Conservation (phyloP, 805 yeast species). For the Candida tammaniensis region DNA sequence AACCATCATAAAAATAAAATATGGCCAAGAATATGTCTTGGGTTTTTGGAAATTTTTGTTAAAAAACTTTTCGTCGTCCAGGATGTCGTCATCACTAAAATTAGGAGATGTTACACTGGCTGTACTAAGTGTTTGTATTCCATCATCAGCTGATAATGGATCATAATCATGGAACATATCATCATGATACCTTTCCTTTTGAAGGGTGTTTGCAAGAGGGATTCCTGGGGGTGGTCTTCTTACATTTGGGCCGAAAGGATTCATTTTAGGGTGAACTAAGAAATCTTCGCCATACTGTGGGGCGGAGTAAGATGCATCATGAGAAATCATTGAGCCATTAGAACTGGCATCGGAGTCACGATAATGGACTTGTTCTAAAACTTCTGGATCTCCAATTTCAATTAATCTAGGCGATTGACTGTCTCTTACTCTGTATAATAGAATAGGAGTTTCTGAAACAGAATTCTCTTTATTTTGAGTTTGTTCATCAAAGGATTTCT, state of each 20-base stretch:
- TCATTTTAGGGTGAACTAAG: no score
- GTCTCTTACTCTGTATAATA: conserved; percentile 6
- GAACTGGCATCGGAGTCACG: conserved; percentile 15
- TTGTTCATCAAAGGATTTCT: conserved; percentile 2
- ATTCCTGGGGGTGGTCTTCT: conserved; percentile 16
- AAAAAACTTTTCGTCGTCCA: conserved; percentile 10
- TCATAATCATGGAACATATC: conserved; percentile 13
- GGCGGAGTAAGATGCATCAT: conserved; percentile 3
- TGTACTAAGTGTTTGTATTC: conserved; percentile 4
- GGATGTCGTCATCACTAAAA: conserved; percentile 7
- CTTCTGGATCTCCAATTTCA: conserved; percentile 6
- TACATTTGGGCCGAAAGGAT: conserved; percentile 2
- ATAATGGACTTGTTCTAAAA: conserved; percentile 9
- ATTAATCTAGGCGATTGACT: conserved; percentile 9
- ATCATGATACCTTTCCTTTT: conserved; percentile 15
- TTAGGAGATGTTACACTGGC: conserved; percentile 9
- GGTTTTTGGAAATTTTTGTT: neutral
- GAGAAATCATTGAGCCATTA: conserved; percentile 8
- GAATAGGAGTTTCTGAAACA: conserved; percentile 3
- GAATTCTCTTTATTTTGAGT: neutral
- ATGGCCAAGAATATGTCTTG: conserved; percentile 12
- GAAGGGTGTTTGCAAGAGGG: conserved; percentile 14
- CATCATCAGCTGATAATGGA: neutral
- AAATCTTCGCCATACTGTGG: conserved; percentile 1
- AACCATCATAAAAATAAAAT: conserved; percentile 26